These are phyloP conservation scores for Fusarium coicis DNA, from an alignment of 2,329 filamentous ascomycete genomes.

Conservation along the genomic window DNA sequence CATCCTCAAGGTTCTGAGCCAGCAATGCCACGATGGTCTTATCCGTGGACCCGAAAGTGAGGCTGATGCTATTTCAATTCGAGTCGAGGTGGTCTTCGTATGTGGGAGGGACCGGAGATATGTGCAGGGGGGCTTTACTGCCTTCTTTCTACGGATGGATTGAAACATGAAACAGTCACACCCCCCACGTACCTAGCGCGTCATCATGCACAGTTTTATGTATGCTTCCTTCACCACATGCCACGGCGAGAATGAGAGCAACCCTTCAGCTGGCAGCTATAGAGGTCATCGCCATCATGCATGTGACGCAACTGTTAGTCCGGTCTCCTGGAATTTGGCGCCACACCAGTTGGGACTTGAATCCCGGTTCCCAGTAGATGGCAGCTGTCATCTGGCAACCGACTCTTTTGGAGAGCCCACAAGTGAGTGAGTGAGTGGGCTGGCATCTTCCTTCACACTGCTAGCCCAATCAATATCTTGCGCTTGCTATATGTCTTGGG, in stretches of 20 bases:
- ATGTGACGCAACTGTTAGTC: slow-evolving; percentile 22
- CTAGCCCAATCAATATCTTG: neutral
- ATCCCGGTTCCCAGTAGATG: neutral
- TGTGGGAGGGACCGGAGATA: slow-evolving; percentile 24
- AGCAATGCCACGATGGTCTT: slow-evolving; percentile 32
- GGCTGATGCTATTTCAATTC: slow-evolving; percentile 34
- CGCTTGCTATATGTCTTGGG: neutral
- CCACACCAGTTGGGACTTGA: slow-evolving; percentile 9
- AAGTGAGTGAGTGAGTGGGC: neutral
- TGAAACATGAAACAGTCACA: slow-evolving; percentile 41
- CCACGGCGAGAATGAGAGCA: neutral
- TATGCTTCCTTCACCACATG: slow-evolving; percentile 10
- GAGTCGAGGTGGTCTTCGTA: slow-evolving; percentile 2
- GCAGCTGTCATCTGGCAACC: neutral
- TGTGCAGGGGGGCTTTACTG: slow-evolving; percentile 29
- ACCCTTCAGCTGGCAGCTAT: neutral
- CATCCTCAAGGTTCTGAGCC: slow-evolving; percentile 20
- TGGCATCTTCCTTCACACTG: neutral
- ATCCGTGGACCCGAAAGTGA: slow-evolving; percentile 36
- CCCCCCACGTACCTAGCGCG: slow-evolving; percentile 30
- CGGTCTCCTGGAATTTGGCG: slow-evolving; percentile 22
- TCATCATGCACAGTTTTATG: slow-evolving; percentile 26
- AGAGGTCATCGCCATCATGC: slow-evolving; percentile 25
- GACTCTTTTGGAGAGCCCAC: neutral
- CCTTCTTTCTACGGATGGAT: slow-evolving; percentile 35